Conservation (phyloP, 2,329 filamentous ascomycete genomes). For the Parastagonospora avenae region DNA sequence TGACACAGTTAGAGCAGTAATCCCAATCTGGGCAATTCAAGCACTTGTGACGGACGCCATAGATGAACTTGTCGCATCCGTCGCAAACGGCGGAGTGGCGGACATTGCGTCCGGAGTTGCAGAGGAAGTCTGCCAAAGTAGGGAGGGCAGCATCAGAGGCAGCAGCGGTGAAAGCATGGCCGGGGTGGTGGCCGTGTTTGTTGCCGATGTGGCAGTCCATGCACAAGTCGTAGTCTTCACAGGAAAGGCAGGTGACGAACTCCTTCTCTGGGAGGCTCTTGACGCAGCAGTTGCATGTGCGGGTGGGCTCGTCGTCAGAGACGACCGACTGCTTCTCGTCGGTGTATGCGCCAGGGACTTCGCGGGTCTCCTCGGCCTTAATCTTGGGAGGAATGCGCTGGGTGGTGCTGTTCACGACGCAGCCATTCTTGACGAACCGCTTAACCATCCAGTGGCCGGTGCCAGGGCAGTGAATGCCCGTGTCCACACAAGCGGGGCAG, state of each 20-base stretch:
- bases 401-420: constrained; percentile 83
- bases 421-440: constrained; percentile 77
- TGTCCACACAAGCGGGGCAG: constrained; percentile 77
- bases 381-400: constrained; percentile 75
- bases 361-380: constrained; percentile 45
- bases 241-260: constrained; percentile 83
- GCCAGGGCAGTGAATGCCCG: constrained; percentile 77
- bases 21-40: constrained; percentile 97
- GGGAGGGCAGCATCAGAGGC: constrained; percentile 61
- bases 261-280: constrained; percentile 73
- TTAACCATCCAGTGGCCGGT: constrained; percentile 93
- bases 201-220: constrained; percentile 75
- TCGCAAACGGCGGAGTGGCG: constrained; percentile 91
- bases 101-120: constrained; percentile 79
- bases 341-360: constrained; percentile 53
- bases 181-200: constrained; percentile 88
- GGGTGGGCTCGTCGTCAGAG: constrained; percentile 53
- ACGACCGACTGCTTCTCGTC: constrained; percentile 51
- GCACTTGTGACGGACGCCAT: constrained; percentile 93
- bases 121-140: constrained; percentile 69
- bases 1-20: constrained; percentile 80
- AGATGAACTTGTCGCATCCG: constrained; percentile 86
- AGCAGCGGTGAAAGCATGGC: constrained; percentile 76
- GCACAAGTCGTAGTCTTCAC: constrained; percentile 93
- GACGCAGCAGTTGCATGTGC: constrained; percentile 76